Evolutionary conservation across 768 basidiomycete genomes (phyloP).

Genomic region (Lyophyllum atratum): DNA sequence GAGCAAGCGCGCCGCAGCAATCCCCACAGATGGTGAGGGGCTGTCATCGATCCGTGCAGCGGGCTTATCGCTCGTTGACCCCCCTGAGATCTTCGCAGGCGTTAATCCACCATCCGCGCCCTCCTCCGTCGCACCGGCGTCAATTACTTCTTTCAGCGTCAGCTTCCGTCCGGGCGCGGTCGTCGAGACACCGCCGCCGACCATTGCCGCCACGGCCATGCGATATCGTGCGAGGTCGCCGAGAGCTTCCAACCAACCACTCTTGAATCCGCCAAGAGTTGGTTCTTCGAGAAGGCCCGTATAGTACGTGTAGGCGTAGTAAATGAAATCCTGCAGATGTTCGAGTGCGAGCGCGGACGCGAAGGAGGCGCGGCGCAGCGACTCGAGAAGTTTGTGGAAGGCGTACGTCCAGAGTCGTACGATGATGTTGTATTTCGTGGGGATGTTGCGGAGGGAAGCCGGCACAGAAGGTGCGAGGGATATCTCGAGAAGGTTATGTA

Average conservation of each 20-base stretch:
- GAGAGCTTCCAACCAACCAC: constrained; percentile 93
- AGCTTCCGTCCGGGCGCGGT: constrained; percentile 38
- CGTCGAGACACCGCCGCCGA: constrained; percentile 45
- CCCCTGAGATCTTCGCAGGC: constrained; percentile 9
- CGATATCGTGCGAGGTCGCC: constrained; percentile 95
- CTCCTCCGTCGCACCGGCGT: constrained; percentile 35
- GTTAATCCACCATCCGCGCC: constrained; percentile 9
- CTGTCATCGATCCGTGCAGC: constrained; percentile 65
- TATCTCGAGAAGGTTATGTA: constrained; percentile 85
- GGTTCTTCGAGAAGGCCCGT: constrained; percentile 86
- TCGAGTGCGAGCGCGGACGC: constrained; percentile 74
- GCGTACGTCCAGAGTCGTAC: constrained; percentile 90
- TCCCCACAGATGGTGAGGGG: constrained; percentile 77
- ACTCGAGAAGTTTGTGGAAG: constrained; percentile 89
- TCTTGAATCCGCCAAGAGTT: constrained; percentile 65
- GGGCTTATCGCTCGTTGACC: constrained; percentile 47
- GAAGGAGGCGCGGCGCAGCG: constrained; percentile 83
- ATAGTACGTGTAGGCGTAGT: constrained; percentile 95
- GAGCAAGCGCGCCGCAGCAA: constrained; percentile 77
- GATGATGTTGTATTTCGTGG: constrained; percentile 94
- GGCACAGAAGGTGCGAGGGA: constrained; percentile 88
- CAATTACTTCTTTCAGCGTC: constrained; percentile 57
- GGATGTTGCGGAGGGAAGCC: constrained; percentile 84
- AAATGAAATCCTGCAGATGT: constrained; percentile 91
- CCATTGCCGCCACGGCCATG: constrained; percentile 93